These are phyloP conservation scores for Trifolium fragiferum DNA, from an alignment of 306 rosid genomes.

Conservation along the genomic window DNA sequence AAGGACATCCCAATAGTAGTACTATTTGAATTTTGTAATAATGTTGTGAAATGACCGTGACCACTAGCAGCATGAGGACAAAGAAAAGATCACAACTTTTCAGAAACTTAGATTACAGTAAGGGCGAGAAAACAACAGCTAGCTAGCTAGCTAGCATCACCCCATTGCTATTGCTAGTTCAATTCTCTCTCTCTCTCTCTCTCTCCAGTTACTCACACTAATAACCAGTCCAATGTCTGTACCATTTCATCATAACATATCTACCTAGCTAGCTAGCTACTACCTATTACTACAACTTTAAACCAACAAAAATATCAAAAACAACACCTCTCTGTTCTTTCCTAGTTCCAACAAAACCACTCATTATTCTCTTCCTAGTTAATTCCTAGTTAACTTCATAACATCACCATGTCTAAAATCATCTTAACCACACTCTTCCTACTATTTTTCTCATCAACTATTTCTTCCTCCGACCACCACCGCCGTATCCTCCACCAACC, in stretches of 20 bases:
- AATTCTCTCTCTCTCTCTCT: not conserved
- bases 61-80: constrained; percentile 26
- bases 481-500: constrained; percentile 85
- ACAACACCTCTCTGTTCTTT: not conserved
- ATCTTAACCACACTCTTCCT: not conserved
- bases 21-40: constrained; percentile 17
- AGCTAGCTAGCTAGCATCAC: constrained; percentile 7
- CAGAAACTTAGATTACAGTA: constrained; percentile 29
- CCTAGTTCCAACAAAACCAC: not conserved
- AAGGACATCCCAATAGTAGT: no score
- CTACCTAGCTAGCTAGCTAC: not conserved
- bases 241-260: not conserved
- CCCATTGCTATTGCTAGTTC: not conserved
- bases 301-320: not conserved
- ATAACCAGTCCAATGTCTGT: not conserved
- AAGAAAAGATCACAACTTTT: constrained; percentile 44
- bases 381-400: no score
- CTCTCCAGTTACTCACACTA: not conserved
- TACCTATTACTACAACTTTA: not conserved
- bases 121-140: constrained; percentile 34
- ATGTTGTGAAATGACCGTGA: not conserved
- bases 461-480: not conserved
- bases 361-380: no score
- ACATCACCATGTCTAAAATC: constrained; percentile 24
- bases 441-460: not conserved